phyloP scores from a whole-genome alignment of 1,139 yeast genomes.

The Neolecta irregularis region DNA sequence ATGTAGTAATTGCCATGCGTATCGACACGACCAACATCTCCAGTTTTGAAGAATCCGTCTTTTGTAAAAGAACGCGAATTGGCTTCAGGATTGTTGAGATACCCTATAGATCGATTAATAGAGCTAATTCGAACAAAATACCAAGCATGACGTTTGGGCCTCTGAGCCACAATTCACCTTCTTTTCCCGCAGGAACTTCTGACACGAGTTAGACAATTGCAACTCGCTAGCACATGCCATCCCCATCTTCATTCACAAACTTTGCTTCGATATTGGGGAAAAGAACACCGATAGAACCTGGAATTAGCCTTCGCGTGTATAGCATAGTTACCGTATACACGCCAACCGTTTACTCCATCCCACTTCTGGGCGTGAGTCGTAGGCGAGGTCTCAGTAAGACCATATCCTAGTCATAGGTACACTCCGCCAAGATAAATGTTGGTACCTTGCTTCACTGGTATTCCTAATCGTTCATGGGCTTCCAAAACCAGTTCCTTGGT shows the following conservation, averaged over 20 bases:
- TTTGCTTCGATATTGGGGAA: conserved; percentile 72
- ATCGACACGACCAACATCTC: conserved; percentile 44
- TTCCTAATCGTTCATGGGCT: conserved; percentile 15
- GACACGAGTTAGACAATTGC: too few relatives aligned
- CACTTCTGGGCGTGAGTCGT: conserved; percentile 59
- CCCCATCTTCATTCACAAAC: conserved; percentile 58
- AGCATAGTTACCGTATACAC: too few relatives aligned
- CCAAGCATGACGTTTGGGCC: conserved; percentile 48
- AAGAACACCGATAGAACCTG: conserved; percentile 63
- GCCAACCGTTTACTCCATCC: conserved; percentile 44
- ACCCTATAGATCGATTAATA: too few relatives aligned
- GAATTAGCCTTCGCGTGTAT: too few relatives aligned
- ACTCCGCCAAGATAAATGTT: too few relatives aligned
- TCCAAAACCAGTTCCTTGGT: conserved; percentile 18
- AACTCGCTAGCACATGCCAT: conserved; percentile 22
- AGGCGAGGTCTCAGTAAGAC: conserved; percentile 90
- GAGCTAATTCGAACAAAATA: too few relatives aligned
- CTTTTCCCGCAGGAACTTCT: conserved; percentile 33
- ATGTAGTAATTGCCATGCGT: conserved; percentile 37
- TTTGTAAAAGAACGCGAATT: conserved; percentile 27
- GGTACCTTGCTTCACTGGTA: conserved; percentile 12
- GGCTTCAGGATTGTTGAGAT: conserved; percentile 32
- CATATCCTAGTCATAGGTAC: too few relatives aligned
- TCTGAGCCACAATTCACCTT: conserved; percentile 70
- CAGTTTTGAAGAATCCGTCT: conserved; percentile 47